Conservation (phyloP, 345 rosid genomes). For the Pseudoturritis turrita region DNA sequence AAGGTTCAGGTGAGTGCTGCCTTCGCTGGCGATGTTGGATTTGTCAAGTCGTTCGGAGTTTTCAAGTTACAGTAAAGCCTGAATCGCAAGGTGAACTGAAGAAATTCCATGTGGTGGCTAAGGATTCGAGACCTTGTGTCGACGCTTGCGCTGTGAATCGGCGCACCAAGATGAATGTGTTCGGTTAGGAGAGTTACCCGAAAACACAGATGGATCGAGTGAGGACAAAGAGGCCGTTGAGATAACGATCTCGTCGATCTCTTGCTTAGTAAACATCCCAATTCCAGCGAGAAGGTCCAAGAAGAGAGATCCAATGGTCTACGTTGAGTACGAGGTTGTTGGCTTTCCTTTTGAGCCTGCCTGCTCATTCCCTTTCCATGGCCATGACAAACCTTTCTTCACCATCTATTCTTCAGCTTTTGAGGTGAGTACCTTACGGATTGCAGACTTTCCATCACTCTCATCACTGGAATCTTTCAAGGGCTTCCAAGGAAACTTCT, state of each 20-base stretch:
- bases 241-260: too few relatives aligned
- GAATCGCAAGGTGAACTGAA: neutral
- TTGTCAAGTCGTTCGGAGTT: constrained; percentile 1
- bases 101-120: neutral
- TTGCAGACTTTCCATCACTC: constrained; percentile 60
- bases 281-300: constrained; percentile 92
- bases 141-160: constrained; percentile 3
- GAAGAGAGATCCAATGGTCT: constrained; percentile 90
- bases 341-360: constrained; percentile 49
- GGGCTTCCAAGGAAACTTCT: constrained; percentile 37
- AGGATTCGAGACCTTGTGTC: constrained; percentile 13
- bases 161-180: constrained; percentile 15
- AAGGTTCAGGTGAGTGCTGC: constrained; percentile 36
- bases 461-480: constrained; percentile 60
- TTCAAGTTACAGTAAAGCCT: neutral
- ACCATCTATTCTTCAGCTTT: constrained; percentile 76
- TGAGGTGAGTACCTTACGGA: constrained; percentile 57
- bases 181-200: too few relatives aligned
- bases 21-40: constrained; percentile 7
- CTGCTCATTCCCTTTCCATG: constrained; percentile 72
- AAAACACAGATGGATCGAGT: too few relatives aligned
- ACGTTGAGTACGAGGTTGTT: constrained; percentile 61
- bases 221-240: too few relatives aligned
- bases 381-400: constrained; percentile 69
- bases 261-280: constrained; percentile 83